These are phyloP conservation scores for Fusarium sulawesiense DNA, from an alignment of 2,329 filamentous ascomycete species.

Conservation along the genomic window DNA sequence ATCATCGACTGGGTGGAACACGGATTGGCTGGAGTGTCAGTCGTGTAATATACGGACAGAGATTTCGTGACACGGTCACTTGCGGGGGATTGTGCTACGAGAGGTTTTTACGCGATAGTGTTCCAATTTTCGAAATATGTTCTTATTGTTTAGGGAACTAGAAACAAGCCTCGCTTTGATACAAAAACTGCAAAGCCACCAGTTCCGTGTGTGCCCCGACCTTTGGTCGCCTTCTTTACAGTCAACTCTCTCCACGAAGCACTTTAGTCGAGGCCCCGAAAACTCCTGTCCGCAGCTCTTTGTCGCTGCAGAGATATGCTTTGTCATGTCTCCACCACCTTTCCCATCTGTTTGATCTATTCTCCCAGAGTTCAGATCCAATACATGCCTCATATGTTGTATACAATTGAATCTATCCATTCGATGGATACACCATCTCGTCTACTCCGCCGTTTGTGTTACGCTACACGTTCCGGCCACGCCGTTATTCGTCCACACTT, in stretches of 20 bases:
- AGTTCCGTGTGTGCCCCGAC: slow-evolving; percentile 18
- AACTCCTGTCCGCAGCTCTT: slow-evolving; percentile 42
- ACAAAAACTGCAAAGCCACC: slow-evolving; percentile 23
- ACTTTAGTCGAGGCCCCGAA: slow-evolving; percentile 28
- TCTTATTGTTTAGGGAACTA: slow-evolving; percentile 30
- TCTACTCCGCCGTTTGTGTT: slow-evolving; percentile 28
- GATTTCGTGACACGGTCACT: neutral
- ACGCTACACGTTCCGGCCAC: slow-evolving; percentile 20
- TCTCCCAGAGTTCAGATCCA: slow-evolving; percentile 18
- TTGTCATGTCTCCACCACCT: slow-evolving; percentile 6
- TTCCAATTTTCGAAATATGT: slow-evolving; percentile 39
- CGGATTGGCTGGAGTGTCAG: neutral
- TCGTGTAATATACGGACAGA: neutral
- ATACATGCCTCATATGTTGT: slow-evolving; percentile 38
- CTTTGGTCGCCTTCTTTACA: slow-evolving; percentile 18
- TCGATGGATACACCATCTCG: slow-evolving; percentile 16
- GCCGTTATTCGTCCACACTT: slow-evolving; percentile 18
- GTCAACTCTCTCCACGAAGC: slow-evolving; percentile 29
- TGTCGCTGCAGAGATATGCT: slow-evolving; percentile 39
- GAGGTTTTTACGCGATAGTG: slow-evolving; percentile 1
- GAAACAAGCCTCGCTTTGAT: slow-evolving; percentile 34
- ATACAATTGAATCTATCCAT: slow-evolving; percentile 29
- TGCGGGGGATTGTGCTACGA: neutral
- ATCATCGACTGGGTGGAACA: neutral
- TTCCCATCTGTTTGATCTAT: slow-evolving; percentile 13